phyloP scores from a whole-genome alignment of 2,329 filamentous ascomycete genomes.

The Davidsoniella virescens region DNA sequence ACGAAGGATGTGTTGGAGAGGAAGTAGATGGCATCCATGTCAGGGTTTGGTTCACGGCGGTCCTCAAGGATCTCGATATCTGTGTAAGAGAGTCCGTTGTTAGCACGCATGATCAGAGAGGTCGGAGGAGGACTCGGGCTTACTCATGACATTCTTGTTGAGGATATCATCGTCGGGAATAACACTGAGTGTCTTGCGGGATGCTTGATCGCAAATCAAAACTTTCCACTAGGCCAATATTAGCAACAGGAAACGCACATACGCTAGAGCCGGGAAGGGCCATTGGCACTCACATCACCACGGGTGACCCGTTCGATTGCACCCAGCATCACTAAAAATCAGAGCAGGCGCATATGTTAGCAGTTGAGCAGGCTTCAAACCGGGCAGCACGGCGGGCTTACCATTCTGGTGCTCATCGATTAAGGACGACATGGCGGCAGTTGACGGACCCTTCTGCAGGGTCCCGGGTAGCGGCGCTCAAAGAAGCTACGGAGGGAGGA shows the following conservation, averaged over 20 bases:
- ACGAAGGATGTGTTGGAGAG: conserved; percentile 74
- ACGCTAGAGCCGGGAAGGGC: not conserved
- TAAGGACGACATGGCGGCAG: conserved; percentile 57
- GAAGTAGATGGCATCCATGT: conserved; percentile 91
- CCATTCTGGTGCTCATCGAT: conserved; percentile 61
- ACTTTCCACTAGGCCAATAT: conserved; percentile 72
- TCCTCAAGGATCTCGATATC: conserved; percentile 93
- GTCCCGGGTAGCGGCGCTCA: not conserved
- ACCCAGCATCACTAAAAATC: conserved; percentile 42
- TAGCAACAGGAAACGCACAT: not conserved
- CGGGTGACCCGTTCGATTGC: conserved; percentile 63
- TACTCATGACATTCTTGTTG: conserved; percentile 91
- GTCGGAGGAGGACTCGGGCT: conserved; percentile 19
- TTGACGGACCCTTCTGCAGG: conserved; percentile 2
- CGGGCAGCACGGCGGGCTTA: conserved; percentile 13
- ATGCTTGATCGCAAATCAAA: conserved; percentile 70
- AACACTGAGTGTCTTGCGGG: conserved; percentile 74
- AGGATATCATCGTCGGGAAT: conserved; percentile 93
- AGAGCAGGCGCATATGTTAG: conserved; percentile 19
- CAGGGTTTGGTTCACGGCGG: conserved; percentile 61
- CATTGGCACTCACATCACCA: conserved; percentile 49
- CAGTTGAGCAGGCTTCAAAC: not conserved
- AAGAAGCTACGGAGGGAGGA: too few relatives aligned
- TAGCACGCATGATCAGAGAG: not conserved
- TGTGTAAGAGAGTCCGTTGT: conserved; percentile 23